These are phyloP conservation scores for Leccinum variicolor DNA, from an alignment of 768 basidiomycete species.

Conservation along the genomic window DNA sequence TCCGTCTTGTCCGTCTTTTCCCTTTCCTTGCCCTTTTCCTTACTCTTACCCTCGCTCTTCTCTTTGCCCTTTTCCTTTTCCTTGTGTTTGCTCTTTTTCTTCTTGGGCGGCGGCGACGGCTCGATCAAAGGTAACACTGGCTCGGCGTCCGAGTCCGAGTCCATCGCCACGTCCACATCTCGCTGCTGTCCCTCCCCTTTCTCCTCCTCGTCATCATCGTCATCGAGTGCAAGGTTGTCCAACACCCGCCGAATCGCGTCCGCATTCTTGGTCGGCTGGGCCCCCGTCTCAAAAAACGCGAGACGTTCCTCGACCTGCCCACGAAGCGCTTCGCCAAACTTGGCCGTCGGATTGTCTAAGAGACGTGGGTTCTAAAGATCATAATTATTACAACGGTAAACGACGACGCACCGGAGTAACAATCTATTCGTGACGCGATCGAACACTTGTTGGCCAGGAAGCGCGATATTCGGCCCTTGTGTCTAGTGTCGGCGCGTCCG, in stretches of 20 bases:
- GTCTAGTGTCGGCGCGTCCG: constrained; percentile 88
- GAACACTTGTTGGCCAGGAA: constrained; percentile 99
- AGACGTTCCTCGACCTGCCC: constrained; percentile 95
- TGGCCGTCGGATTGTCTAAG: constrained; percentile 77
- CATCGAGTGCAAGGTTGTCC: constrained; percentile 70
- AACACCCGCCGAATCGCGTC: constrained; percentile 91
- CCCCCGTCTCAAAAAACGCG: constrained; percentile 90
- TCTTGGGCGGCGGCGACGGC: constrained; percentile 54
- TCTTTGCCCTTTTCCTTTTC: constrained; percentile 30
- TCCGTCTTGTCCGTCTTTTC: constrained; percentile 2
- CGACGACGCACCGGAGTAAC: constrained; percentile 67
- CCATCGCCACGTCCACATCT: constrained; percentile 42
- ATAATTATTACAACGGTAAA: neutral
- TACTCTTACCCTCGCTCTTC: constrained; percentile 1
- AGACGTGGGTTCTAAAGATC: neutral
- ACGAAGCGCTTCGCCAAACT: constrained; percentile 93
- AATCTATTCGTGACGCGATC: constrained; percentile 95
- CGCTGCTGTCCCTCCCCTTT: constrained; percentile 35
- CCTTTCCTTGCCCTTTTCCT: neutral
- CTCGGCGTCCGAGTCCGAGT: constrained; percentile 29
- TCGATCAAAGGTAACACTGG: constrained; percentile 59
- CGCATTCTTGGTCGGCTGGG: constrained; percentile 83
- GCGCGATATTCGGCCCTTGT: constrained; percentile 97
- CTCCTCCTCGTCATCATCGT: constrained; percentile 53
- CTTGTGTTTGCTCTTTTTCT: constrained; percentile 42